Percentiles rank a stretch among this genome's conserved stretches.
These are phyloP conservation scores for Pichia thaimueangensis DNA, from an alignment of 805 yeast genomes.

Conservation along the genomic window DNA sequence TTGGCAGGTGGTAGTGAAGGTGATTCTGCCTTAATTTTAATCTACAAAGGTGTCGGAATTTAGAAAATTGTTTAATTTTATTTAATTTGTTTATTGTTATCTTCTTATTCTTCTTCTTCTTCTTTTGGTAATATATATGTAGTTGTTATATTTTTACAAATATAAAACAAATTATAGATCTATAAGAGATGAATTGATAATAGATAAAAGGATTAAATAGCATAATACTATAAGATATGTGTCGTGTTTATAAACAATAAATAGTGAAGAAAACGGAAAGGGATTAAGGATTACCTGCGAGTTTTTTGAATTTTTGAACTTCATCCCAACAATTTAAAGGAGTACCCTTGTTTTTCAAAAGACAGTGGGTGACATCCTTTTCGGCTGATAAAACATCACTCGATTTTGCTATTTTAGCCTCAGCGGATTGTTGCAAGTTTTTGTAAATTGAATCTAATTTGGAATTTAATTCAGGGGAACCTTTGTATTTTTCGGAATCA, in stretches of 20 bases:
- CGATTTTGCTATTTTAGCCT: constrained; percentile 25
- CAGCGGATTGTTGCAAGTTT: constrained; percentile 28
- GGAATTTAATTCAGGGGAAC: constrained; percentile 25
- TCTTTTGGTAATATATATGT: background rate
- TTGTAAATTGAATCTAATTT: constrained; percentile 32
- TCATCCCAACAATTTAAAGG: constrained; percentile 81
- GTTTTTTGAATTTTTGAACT: constrained; percentile 59
- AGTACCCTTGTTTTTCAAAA: constrained; percentile 54
- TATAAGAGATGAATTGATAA: too few species aligned
- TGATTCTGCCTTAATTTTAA: constrained; percentile 84
- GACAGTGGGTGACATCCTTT: constrained; percentile 48
- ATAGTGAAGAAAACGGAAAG: too few species aligned
- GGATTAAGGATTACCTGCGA: constrained; percentile 31
- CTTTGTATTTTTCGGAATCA: constrained; percentile 17
- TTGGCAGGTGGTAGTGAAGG: constrained; percentile 98
- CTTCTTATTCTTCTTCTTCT: too few species aligned
- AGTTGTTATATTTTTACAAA: background rate
- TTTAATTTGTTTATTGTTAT: too few species aligned
- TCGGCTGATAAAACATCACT: constrained; percentile 43
- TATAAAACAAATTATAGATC: background rate
- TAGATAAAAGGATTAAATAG: too few species aligned
- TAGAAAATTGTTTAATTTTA: constrained; percentile 21
- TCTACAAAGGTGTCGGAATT: constrained; percentile 78
- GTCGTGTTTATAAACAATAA: too few species aligned
- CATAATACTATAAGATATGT: too few species aligned